Percentiles rank a stretch among this genome's conserved stretches.
These are phyloP conservation scores for Pseudogymnoascus sp. DNA, from an alignment of 2,329 filamentous ascomycete genomes.

Conservation along the genomic window DNA sequence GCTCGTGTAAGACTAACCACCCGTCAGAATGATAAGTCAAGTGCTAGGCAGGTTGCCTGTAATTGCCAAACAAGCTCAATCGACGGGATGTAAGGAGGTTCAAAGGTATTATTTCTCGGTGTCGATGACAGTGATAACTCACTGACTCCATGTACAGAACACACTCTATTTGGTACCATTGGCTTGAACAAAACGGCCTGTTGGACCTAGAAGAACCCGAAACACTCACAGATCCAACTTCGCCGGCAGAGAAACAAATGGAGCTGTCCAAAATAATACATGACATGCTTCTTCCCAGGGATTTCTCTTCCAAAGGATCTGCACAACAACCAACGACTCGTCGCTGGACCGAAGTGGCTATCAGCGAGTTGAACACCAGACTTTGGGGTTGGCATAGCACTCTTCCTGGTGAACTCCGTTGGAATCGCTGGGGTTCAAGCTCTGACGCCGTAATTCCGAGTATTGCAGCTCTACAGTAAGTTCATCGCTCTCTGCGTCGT, in stretches of 20 bases:
- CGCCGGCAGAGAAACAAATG: background rate
- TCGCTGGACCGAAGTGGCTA: conserved; percentile 6
- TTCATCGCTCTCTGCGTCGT: background rate
- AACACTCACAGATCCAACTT: background rate
- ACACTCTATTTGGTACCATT: conserved; percentile 3
- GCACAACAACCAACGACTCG: background rate
- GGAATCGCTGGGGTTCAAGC: conserved; percentile 13
- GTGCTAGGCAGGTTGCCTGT: conserved; percentile 7
- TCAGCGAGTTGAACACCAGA: conserved; percentile 12
- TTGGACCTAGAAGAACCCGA: conserved; percentile 2
- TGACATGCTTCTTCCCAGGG: background rate
- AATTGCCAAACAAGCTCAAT: background rate
- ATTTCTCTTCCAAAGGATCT: background rate
- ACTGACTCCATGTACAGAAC: background rate
- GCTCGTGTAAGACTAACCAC: conserved; percentile 2
- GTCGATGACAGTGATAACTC: background rate
- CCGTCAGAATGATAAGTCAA: conserved; percentile 9
- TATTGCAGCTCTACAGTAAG: conserved; percentile 13
- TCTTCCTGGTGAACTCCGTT: conserved; percentile 9
- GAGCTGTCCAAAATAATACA: conserved; percentile 5
- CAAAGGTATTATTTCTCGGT: background rate
- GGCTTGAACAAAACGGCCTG: background rate
- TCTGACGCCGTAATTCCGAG: conserved; percentile 10
- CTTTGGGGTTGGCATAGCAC: conserved; percentile 10
- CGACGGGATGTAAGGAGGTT: background rate